Evolutionary conservation across 2,329 filamentous ascomycete genomes (phyloP).

Genomic region (Penicillium sp.): DNA sequence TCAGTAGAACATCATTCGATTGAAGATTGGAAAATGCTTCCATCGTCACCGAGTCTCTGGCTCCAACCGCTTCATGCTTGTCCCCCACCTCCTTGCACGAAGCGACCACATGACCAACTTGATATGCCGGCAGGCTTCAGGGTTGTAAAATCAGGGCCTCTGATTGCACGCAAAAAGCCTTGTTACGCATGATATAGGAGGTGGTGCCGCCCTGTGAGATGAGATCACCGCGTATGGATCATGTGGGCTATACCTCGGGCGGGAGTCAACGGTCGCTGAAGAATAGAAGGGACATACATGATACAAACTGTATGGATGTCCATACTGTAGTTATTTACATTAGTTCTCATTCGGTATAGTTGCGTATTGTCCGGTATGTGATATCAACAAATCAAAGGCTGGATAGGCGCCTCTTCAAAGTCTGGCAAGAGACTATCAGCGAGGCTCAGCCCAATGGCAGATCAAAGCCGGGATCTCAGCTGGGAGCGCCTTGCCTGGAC

Average conservation of each 20-base stretch:
- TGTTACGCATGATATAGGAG: slow-evolving; percentile 11
- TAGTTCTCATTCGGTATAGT: background rate
- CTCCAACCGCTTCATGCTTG: slow-evolving; percentile 8
- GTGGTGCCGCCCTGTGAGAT: slow-evolving; percentile 13
- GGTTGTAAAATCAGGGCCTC: slow-evolving; percentile 10
- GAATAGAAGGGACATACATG: background rate
- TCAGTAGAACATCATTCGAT: background rate
- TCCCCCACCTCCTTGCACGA: slow-evolving; percentile 1
- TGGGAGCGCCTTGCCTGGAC: slow-evolving; percentile 29
- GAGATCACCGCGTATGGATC: slow-evolving; percentile 19
- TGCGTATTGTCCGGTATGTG: slow-evolving; percentile 7
- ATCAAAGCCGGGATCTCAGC: slow-evolving; percentile 42
- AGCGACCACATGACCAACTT: slow-evolving; percentile 27
- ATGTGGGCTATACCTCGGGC: background rate
- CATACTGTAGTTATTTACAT: background rate
- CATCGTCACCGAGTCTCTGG: slow-evolving; percentile 10
- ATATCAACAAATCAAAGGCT: background rate
- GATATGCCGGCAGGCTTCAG: slow-evolving; percentile 27
- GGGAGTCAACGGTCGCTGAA: slow-evolving; percentile 4
- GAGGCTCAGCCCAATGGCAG: slow-evolving; percentile 41
- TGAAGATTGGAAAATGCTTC: background rate
- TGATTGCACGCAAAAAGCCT: slow-evolving; percentile 18
- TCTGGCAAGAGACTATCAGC: slow-evolving; percentile 34
- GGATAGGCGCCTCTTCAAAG: slow-evolving; percentile 34
- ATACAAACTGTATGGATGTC: background rate